A percentile compares a stretch with the other conserved stretches of the same genome.
phyloP scores from a whole-genome alignment of 2,329 filamentous ascomycete species.

The Trichoderma sp. region DNA sequence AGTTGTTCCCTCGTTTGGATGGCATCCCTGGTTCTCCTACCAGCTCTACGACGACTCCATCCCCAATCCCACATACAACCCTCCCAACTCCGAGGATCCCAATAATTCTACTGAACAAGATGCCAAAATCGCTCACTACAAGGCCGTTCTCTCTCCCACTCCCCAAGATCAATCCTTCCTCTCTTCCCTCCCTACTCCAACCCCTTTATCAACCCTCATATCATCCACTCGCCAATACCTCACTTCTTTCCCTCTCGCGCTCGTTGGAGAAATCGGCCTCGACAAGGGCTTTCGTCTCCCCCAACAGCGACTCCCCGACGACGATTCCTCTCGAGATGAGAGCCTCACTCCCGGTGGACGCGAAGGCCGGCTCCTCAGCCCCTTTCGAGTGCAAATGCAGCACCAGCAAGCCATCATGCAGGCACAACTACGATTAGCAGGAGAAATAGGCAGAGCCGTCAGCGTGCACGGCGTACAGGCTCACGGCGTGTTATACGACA shows the following conservation, averaged over 20 bases:
- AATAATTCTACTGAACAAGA: not conserved
- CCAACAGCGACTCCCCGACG: constrained; percentile 50
- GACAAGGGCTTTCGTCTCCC: constrained; percentile 79
- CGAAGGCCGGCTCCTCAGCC: constrained; percentile 67
- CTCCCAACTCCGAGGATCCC: constrained; percentile 25
- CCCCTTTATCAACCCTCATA: constrained; percentile 60
- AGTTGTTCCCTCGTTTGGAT: constrained; percentile 73
- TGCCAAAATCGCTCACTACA: constrained; percentile 62
- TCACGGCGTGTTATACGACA: constrained; percentile 69
- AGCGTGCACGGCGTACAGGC: constrained; percentile 76
- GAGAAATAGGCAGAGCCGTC: constrained; percentile 63
- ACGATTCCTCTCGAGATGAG: constrained; percentile 31
- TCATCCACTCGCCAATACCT: constrained; percentile 58
- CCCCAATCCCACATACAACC: constrained; percentile 40
- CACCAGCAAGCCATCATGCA: constrained; percentile 69
- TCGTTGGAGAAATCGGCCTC: constrained; percentile 76
- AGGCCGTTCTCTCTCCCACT: constrained; percentile 62
- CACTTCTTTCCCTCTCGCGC: constrained; percentile 58
- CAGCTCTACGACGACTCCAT: constrained; percentile 67
- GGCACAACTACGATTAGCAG: constrained; percentile 71
- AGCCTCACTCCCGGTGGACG: constrained; percentile 67
- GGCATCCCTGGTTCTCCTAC: constrained; percentile 86
- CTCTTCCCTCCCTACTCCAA: constrained; percentile 58
- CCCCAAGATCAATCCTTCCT: constrained; percentile 47
- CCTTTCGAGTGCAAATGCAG: constrained; percentile 64